Evolutionary conservation across 2,329 filamentous ascomycete species (phyloP), one percentile per base, ranked within the genome.

Genomic region (Xylaria sp.): DNA sequence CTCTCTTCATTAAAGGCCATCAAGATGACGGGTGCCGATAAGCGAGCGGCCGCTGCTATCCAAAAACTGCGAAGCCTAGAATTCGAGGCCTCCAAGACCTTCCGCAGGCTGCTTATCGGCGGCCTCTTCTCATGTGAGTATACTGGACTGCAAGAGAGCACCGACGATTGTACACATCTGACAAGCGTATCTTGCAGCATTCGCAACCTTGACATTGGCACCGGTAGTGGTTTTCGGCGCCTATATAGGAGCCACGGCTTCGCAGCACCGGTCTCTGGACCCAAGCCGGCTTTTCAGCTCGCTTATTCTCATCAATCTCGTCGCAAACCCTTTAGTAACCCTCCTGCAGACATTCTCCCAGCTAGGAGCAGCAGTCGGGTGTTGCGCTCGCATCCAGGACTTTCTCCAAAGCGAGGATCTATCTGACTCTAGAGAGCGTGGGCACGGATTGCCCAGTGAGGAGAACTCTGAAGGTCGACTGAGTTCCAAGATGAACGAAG

Each of bases 1-100:
- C 70, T 73, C n/a, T 69, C 69, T 13, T 72, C 65, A n/a, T 25
- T 73, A 13, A 73, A 73, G 58, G 70, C 68, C 12, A 67, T 73
- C 28, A 73, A 73, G 52, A 73, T 72, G 70, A 69, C 64, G 20
- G 70, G 65, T 13, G 61, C 65, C 0, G 65, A 66, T 18, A 3
- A 10, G 25, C 57, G 58, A 57, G 63, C 63, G 20, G 65, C 56
- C 4, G 61, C 50, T 28, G 50, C 44, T 1, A 65, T 69, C n/a
- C 54, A 48, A 23, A 69, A 70, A 58, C 25, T 67, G 18, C 67
- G 69, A 37, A 52, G 39, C 34, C 48, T 69, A 1, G 66, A 71
- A 25, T 70, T 67, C 25, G 63, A 65, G 15, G 46, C 66, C 12
- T 71, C 69, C 4, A 65, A 65, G 66, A 25, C 5, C 10, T 60